Evolutionary conservation across 768 basidiomycete genomes (phyloP), one percentile per base, ranked within the genome.

Genomic region (Suillus occidentalis): DNA sequence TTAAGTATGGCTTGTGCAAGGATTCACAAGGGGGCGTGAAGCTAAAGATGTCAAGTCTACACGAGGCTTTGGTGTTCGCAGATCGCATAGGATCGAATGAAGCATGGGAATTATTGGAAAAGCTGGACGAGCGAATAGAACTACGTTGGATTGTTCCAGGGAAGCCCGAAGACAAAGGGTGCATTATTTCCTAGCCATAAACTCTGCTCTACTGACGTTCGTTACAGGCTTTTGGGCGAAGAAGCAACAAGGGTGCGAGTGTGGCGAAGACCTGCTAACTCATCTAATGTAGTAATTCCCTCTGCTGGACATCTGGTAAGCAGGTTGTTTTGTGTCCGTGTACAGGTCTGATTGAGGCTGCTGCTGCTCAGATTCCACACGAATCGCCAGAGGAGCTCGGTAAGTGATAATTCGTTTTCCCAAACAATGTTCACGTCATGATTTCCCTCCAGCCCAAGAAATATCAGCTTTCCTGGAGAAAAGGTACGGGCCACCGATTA

Each of bases 11-110:
- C 4, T 76, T 89, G 6, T 65, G 67, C 3, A 75, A 78, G 56
- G 69, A 74, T 25, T 53, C 69, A 4, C 68, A 70, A 18, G 81
- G 82, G 0, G 76, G 79, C 1, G 81, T 87, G 12, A 80, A 73
- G 50, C 83, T 94, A 47, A 93, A 92, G 74, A 91, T 84, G 83
- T 76, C 86, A 2, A 81, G 82, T 2, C 66, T 90, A 6, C 87
- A 87, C 68, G 92, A 94, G 75, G 88, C 85, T 2, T 72, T 84
- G 4, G 78, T 84, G 20, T 91, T 91, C 72, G 75, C 80, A 0
- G 89, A 89, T 61, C 72, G 69, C 8, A n/a, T 63, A 25, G 25
- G 68, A 4, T 2, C 69, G 7, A 49, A 53, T 18, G 76, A 78
- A 62, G 66, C 64, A 9, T 78, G 76, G 77, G 72, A 65, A 56